Evolutionary conservation across 148 eudicot genomes (phyloP), one percentile per base, ranked within the genome.

Genomic region (Fagopyrum esculentum): DNA sequence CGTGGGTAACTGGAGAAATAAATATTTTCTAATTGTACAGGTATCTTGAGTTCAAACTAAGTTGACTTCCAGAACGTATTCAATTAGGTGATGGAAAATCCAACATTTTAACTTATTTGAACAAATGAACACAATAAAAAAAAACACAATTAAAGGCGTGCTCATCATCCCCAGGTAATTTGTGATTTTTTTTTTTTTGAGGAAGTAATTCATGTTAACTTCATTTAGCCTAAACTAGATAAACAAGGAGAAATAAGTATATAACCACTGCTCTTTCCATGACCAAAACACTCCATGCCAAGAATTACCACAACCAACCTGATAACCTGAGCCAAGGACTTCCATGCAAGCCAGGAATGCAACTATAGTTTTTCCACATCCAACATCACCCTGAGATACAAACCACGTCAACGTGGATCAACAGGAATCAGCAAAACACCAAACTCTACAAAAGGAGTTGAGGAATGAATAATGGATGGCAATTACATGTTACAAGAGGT

Each of bases 331-430:
- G 73, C 89, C 92, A 81, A 95, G 80, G 40, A 92, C 96, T 84
- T 95, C 98, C 91, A 95, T 85, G 81, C 98, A 92, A 68, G 96
- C 96, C 84, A 95, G 81, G 80, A 95, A 90, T 47, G 98, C 97
- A 74, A 95, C 98, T 75, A 89, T 88, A 30, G 98, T 95, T 86
- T 95, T 95, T 71, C 98, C 98, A 80, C 98, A 95, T 54, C 98
- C 98, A 83, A 95, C 98, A 81, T 95, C 98, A 71, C 98, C 98
- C 98, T 95, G 92, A 80, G 80, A 64, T 71, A 81, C 50, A 68
- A 47, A 17, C 73, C 15, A n/a, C 17, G 43, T 35, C 19, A 19
- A 57, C 19, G 43, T 13, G 46, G 70, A 26, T 40, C 12, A 5
- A 64, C 13, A 35, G 30, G 71, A 66, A 26, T 66, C 43, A 13